These are phyloP conservation scores for Linderina pennispora DNA, from an alignment of 192 early-diverging fungal genomes.

Conservation along the genomic window DNA sequence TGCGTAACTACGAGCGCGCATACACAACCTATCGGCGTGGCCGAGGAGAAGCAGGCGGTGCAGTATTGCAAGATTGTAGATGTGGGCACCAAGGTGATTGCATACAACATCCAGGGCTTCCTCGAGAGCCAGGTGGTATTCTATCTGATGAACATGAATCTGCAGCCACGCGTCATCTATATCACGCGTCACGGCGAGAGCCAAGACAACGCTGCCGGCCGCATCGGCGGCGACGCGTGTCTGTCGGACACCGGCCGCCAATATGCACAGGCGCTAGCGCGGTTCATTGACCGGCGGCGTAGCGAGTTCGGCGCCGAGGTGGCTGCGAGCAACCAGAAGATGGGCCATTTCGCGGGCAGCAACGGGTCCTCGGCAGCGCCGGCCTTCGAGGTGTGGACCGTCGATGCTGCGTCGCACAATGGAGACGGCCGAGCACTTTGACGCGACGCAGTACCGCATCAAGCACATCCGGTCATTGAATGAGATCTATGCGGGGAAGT, in stretches of 20 bases:
- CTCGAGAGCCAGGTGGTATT: conserved; percentile 91
- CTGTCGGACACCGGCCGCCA: conserved; percentile 64
- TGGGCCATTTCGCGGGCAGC: conserved; percentile 28
- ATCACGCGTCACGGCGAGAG: conserved; percentile 92
- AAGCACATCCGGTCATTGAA: conserved; percentile 78
- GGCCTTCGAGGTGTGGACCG: conserved; percentile 68
- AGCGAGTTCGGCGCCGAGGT: conserved; percentile 39
- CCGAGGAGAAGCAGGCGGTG: conserved; percentile 74
- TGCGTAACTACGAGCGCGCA: conserved; percentile 89
- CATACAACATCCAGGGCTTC: conserved; percentile 92
- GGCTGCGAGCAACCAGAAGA: conserved; percentile 33
- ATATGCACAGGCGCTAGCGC: conserved; percentile 69
- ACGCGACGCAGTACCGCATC: conserved; percentile 70
- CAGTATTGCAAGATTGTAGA: conserved; percentile 96
- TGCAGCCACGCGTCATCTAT: conserved; percentile 78
- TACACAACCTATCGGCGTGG: conserved; percentile 79
- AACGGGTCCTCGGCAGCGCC: conserved; percentile 19
- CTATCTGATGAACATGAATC: conserved; percentile 97
- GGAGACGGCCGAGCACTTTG: conserved; percentile 78
- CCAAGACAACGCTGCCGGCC: conserved; percentile 73
- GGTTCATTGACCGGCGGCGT: conserved; percentile 66
- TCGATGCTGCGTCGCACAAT: conserved; percentile 79
- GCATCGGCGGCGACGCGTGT: conserved; percentile 85
- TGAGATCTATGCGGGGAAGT: conserved; percentile 88
- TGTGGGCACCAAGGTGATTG: conserved; percentile 94